phyloP scores from a whole-genome alignment of 2,329 filamentous ascomycete species.

The Colletotrichum cuscutae region DNA sequence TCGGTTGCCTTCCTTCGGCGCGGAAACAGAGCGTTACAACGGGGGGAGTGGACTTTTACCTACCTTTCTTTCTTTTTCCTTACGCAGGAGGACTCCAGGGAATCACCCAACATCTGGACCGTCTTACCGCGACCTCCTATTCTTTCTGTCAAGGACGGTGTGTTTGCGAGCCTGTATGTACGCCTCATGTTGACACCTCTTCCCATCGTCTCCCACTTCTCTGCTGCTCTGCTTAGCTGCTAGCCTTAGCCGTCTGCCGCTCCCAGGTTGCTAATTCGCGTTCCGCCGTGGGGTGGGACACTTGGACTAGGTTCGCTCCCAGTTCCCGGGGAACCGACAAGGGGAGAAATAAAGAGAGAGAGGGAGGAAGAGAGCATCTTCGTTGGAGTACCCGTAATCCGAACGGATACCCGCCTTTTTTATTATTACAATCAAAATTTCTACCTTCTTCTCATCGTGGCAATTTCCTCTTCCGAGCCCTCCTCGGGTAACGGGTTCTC shows the following conservation, averaged over 20 bases:
- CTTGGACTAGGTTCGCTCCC: not conserved
- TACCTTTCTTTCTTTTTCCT: not conserved
- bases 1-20: not conserved
- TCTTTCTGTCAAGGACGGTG: not conserved
- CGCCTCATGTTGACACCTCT: conserved; percentile 8
- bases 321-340: not conserved
- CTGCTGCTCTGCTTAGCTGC: not conserved
- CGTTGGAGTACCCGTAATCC: not conserved
- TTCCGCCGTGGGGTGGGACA: not conserved
- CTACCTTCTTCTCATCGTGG: conserved; percentile 17
- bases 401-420: conserved; percentile 33
- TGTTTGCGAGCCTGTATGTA: not conserved
- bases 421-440: conserved; percentile 26
- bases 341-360: not conserved
- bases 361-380: not conserved
- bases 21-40: conserved; percentile 20
- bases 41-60: not conserved
- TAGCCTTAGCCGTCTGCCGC: not conserved
- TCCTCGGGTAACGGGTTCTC: not conserved
- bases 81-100: not conserved
- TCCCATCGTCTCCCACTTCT: not conserved
- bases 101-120: not conserved
- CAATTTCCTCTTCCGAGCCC: conserved; percentile 26
- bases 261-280: not conserved
- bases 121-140: not conserved